Evolutionary conservation across 257 asterid genomes (phyloP).

Genomic region (Marsdenia floribunda): DNA sequence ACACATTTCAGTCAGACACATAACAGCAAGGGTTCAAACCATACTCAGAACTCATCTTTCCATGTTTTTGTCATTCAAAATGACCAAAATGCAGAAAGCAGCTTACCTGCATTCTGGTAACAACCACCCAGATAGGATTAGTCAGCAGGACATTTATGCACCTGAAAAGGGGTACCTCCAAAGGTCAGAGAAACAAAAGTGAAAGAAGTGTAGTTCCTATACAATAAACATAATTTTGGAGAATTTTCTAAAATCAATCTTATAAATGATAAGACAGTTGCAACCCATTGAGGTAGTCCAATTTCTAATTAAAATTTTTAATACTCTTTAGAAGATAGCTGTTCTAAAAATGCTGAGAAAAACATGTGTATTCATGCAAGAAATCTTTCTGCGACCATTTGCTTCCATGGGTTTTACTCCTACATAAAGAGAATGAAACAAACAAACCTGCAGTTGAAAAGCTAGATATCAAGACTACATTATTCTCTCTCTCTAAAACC

Average conservation of each 20-base stretch:
- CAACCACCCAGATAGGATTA: slow-evolving; percentile 95
- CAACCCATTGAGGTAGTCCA: not conserved
- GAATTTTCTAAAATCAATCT: not conserved
- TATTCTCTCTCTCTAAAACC: not conserved
- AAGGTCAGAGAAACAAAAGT: slow-evolving; percentile 9
- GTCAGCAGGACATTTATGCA: slow-evolving; percentile 94
- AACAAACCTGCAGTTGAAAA: not conserved
- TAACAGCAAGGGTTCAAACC: not conserved
- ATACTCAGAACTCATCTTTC: not conserved
- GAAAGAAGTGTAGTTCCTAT: not conserved
- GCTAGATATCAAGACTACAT: not conserved
- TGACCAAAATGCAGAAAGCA: slow-evolving; percentile 6
- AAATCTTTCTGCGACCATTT: not conserved
- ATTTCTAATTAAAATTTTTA: not conserved
- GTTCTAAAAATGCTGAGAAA: not conserved
- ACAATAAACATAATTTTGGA: not conserved
- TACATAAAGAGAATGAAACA: not conserved
- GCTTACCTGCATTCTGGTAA: slow-evolving; percentile 95
- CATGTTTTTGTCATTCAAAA: slow-evolving; percentile 3
- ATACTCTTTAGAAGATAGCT: not conserved
- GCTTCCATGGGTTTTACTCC: not conserved
- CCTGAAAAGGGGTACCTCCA: slow-evolving; percentile 36
- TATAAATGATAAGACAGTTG: not conserved
- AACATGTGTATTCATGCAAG: not conserved
- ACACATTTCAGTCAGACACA: not conserved